Evolutionary conservation across 1,284 basidiomycete genomes (phyloP), one percentile per base, ranked within the genome.

Genomic region (Cutaneotrichosporon mucoides): DNA sequence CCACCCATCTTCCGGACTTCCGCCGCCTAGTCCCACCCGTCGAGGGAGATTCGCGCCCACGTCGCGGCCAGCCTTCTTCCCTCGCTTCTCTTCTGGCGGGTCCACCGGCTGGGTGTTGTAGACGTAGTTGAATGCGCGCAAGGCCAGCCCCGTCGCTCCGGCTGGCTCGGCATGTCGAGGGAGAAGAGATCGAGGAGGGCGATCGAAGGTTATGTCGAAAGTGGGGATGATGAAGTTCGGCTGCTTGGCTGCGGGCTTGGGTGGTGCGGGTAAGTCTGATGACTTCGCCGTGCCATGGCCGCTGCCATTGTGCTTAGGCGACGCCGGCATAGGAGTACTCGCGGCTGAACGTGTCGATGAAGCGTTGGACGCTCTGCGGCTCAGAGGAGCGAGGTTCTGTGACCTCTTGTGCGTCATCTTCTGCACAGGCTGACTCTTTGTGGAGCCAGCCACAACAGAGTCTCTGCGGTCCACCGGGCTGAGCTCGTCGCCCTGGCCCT

Each of bases 151-250:
- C 0, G 73, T 68, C 2, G 73, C 66, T 33, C 72, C 53, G 24
- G 50, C 50, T 41, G 45, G 51, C 7, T 50, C 41, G 8, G 46
- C 13, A 5, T 63, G 47, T 4, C 69, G 82, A 0, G 86, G 86
- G 3, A 85, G 73, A 48, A 84, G 78, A n/a, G 85, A 88, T 16
- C 95, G 82, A 0, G 95, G 95, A 0, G 86, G 82, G 0, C 84
- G 79, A 57, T 85, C 81, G 76, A 99, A 99, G 0, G 88, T 92
- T 66, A 94, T 90, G 5, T 83, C 80, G 84, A 95, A 98, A 0
- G 87, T 87, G 0, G 95, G 95, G 6, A 98, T 82, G 11, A 98
- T 86, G 13, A 95, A 83, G 71, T 96, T 97, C 0, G 89, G 88
- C 37, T 73, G 75, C 34, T 62, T 54, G 1, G 66, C 24, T 0